Evolutionary conservation across 495 filamentous ascomycete species (phyloP).

Genomic region (Cercophora samala): DNA sequence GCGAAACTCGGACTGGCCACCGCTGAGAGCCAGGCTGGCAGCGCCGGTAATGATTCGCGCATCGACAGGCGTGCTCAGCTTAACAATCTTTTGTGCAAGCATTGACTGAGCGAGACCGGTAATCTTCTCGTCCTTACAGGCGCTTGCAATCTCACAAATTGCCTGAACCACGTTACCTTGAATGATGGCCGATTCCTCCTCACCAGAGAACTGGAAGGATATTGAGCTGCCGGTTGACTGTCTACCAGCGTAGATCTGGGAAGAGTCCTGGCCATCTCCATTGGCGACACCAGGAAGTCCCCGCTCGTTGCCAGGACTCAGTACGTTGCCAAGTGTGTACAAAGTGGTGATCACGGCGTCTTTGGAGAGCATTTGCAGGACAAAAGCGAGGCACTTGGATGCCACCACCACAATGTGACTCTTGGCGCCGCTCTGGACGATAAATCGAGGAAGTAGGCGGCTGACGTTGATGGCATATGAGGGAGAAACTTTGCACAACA

Average conservation of each 20-base stretch:
- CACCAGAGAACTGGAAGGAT: conserved; percentile 65
- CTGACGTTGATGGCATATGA: conserved; percentile 71
- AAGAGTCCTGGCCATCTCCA: conserved; percentile 35
- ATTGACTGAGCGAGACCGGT: conserved; percentile 93
- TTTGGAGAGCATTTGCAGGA: conserved; percentile 76
- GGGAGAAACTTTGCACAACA: conserved; percentile 70
- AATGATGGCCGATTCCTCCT: conserved; percentile 68
- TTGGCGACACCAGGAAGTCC: conserved; percentile 36
- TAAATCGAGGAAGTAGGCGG: conserved; percentile 75
- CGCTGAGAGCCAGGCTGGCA: conserved; percentile 69
- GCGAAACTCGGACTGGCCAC: conserved; percentile 73
- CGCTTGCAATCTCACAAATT: conserved; percentile 79
- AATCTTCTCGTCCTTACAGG: conserved; percentile 83
- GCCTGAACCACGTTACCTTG: conserved; percentile 83
- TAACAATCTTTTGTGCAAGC: conserved; percentile 87
- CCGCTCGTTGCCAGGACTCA: conserved; percentile 64
- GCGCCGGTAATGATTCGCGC: conserved; percentile 78
- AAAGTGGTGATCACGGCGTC: conserved; percentile 92
- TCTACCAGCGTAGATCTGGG: conserved; percentile 49
- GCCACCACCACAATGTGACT: conserved; percentile 66
- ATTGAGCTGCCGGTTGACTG: conserved; percentile 71
- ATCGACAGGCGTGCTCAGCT: conserved; percentile 72
- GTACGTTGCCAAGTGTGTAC: conserved; percentile 88
- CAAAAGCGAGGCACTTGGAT: conserved; percentile 73
- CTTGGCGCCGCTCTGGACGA: conserved; percentile 72